Base-by-base conservation (phyloP, 1,284 basidiomycete genomes). In the Leccinum variabile region DNA sequence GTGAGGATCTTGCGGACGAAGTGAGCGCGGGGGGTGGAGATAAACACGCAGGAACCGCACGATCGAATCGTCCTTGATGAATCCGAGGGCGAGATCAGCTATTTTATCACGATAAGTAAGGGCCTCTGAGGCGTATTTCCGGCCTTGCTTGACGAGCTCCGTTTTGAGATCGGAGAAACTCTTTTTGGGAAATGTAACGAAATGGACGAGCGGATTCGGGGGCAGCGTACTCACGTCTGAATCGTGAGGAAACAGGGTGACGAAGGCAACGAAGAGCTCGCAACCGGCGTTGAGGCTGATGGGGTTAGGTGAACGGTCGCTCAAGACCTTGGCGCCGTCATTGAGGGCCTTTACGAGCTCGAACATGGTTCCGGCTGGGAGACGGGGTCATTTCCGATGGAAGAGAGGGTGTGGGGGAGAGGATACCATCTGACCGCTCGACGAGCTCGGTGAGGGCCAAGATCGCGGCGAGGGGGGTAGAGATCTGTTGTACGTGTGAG, bases 41-140 rank as follows among this genome's bases (percentile, higher is more conserved):
- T 60, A 66, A 61, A 64, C 62, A 66, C 58, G 62, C 55, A 57
- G 55, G 54, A 54, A 61, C 57, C 79, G 70, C 75, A 93, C 94
- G 67, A 96, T 90, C 39, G 91, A 92, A 73, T 95, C 94, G 72
- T 98, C 97, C 74, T 93, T 90, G 73, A 98, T 92, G 78, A 98
- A 98, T 56, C 90, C 91, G 59, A 95, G 84, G 25, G 92, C 88
- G n/a, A 95, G 82, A 67, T 91, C 85, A 44, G 94, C 93, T 68
- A 99, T 98, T 77, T 93, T 95, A 67, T 88, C 85, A 60, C 96
- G 85, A 80, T 94, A 97, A 52, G 90, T 86, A 57, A 92, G 81
- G n/a, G 94, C 93, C 75, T 91, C 86, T 57, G 81, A 75, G 25
- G 90, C 90, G 72, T 94, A 95, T 70, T 84, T 82, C 66, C 85